These are phyloP conservation scores for Aureobasidium subglaciale DNA, from an alignment of 2,329 filamentous ascomycete species.

Conservation along the genomic window DNA sequence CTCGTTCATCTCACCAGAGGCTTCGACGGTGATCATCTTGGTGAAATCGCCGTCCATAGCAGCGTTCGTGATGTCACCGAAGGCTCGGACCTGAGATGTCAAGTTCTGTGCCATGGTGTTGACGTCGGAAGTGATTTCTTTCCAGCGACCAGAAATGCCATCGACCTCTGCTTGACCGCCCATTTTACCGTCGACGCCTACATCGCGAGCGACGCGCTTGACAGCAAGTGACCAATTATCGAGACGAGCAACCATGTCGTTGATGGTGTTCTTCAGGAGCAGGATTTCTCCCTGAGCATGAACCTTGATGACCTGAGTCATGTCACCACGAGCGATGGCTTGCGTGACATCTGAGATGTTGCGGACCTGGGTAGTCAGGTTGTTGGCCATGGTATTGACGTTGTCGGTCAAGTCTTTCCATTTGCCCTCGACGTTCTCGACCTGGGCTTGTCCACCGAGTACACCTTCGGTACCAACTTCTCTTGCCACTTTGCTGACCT, in stretches of 20 bases:
- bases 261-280: conserved; percentile 91
- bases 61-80: conserved; percentile 96
- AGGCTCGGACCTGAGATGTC: conserved; percentile 94
- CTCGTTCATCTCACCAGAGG: conserved; percentile 98
- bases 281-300: conserved; percentile 92
- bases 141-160: conserved; percentile 90
- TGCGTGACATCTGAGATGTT: conserved; percentile 92
- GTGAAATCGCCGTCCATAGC: conserved; percentile 97
- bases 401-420: conserved; percentile 62
- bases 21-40: conserved; percentile 92
- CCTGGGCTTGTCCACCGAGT: conserved; percentile 57
- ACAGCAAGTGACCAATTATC: conserved; percentile 96
- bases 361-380: conserved; percentile 63
- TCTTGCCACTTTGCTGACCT: conserved; percentile 59
- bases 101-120: conserved; percentile 81
- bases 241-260: conserved; percentile 94
- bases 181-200: conserved; percentile 97
- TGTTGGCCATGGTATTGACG: conserved; percentile 61
- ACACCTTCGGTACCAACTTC: conserved; percentile 59
- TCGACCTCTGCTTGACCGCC: conserved; percentile 93
- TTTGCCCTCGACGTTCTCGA: conserved; percentile 59
- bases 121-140: conserved; percentile 94
- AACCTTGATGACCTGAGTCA: conserved; percentile 93
- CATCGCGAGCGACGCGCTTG: conserved; percentile 90
- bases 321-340: conserved; percentile 89